phyloP scores from a whole-genome alignment of 208 protist species.

The Herpetomonas samuelpessoai region DNA sequence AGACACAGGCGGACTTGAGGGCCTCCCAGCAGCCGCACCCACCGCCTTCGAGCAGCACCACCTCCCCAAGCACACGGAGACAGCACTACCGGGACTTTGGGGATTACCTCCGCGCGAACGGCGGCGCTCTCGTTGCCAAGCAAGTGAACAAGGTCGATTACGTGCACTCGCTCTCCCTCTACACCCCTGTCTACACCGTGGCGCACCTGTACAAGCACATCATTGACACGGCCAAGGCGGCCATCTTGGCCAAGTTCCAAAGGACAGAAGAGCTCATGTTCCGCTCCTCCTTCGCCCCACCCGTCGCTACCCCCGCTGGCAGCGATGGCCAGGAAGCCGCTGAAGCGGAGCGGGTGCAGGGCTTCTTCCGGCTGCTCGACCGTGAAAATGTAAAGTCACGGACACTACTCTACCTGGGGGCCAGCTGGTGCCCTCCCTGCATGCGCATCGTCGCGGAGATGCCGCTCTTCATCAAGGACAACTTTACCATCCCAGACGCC shows the following conservation, averaged over 20 bases:
- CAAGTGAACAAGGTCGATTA: constrained; percentile 50
- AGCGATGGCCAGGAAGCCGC: neutral
- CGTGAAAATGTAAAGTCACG: constrained; percentile 13
- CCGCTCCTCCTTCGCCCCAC: constrained; percentile 32
- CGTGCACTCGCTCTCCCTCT: constrained; percentile 63
- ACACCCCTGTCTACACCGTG: constrained; percentile 63
- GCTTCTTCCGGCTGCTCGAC: constrained; percentile 27
- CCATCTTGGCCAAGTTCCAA: neutral
- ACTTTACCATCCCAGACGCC: constrained; percentile 21
- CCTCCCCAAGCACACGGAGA: neutral
- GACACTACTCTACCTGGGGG: constrained; percentile 71
- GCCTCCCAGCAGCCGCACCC: neutral
- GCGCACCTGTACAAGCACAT: constrained; percentile 52
- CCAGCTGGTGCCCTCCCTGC: constrained; percentile 87
- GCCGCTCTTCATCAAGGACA: constrained; percentile 45
- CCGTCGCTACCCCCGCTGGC: constrained; percentile 4
- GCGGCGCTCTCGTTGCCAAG: constrained; percentile 69
- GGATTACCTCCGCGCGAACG: constrained; percentile 9
- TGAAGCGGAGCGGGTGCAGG: constrained; percentile 27
- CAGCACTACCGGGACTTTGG: neutral
- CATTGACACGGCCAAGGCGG: constrained; percentile 4
- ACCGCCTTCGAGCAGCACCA: neutral
- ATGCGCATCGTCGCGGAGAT: constrained; percentile 64
- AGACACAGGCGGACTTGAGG: no score
- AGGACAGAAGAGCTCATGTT: constrained; percentile 28